Evolutionary conservation across 305 asterid species (phyloP).

Genomic region (Fraxinus velutina): DNA sequence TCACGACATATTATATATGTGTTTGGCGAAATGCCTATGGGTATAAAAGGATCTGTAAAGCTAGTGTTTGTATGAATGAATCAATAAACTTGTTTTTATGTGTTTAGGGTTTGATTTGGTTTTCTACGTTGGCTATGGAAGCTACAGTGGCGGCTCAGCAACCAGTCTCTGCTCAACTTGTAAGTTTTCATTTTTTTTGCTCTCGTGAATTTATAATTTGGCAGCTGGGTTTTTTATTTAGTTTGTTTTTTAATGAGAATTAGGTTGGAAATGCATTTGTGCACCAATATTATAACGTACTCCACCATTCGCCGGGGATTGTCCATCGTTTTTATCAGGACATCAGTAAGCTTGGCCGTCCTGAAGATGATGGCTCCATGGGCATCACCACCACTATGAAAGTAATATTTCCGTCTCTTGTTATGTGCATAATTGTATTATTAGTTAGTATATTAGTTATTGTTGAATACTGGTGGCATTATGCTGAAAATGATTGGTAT

Average conservation of each 20-base stretch:
- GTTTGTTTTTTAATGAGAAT: background rate
- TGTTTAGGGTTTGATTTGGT: background rate
- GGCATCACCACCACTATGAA: constrained; percentile 74
- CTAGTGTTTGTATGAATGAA: background rate
- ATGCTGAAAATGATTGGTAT: constrained; percentile 4
- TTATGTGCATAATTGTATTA: background rate
- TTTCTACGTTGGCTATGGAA: background rate
- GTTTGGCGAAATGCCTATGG: background rate
- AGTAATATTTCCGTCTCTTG: constrained; percentile 41
- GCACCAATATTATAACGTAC: constrained; percentile 76
- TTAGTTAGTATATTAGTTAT: background rate
- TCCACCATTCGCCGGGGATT: constrained; percentile 68
- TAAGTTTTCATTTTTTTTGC: constrained; percentile 20
- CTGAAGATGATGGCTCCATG: constrained; percentile 70
- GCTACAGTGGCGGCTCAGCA: constrained; percentile 29
- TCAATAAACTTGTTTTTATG: background rate
- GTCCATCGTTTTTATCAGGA: constrained; percentile 81
- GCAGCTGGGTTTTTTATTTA: background rate
- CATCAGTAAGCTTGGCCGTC: constrained; percentile 76
- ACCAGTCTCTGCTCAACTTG: constrained; percentile 55
- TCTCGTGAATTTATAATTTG: background rate
- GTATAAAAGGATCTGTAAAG: background rate
- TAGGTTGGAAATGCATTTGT: constrained; percentile 90
- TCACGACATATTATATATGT: background rate
- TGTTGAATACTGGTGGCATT: background rate